Conservation (phyloP, 208 protist species). For the Trypanosoma caninum region DNA sequence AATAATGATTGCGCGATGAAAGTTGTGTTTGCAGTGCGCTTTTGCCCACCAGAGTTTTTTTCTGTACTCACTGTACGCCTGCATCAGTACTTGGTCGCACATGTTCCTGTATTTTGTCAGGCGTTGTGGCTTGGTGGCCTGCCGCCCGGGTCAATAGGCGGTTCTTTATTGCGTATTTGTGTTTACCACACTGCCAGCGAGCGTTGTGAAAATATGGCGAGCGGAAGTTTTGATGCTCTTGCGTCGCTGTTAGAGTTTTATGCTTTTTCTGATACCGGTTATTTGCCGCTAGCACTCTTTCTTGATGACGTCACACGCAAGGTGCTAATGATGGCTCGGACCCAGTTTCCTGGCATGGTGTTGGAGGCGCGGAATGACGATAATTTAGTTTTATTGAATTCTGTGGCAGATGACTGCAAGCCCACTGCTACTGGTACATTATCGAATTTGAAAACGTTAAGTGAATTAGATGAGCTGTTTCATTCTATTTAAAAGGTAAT, state of each 20-base stretch:
- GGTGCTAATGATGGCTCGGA: neutral
- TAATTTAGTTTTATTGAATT: no score
- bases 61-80: slow-evolving; percentile 8
- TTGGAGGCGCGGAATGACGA: neutral
- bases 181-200: neutral
- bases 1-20: neutral
- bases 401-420: neutral
- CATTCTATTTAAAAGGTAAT: no score
- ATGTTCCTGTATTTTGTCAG: slow-evolving; percentile 2
- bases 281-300: slow-evolving; percentile 7
- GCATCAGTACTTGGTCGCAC: slow-evolving; percentile 6
- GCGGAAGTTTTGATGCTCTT: neutral
- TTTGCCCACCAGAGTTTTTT: slow-evolving; percentile 19
- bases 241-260: slow-evolving; percentile 11
- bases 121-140: slow-evolving; percentile 10
- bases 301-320: slow-evolving; percentile 2
- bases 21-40: neutral
- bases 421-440: no score
- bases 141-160: neutral
- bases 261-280: slow-evolving; percentile 8
- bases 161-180: neutral
- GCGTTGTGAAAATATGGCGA: neutral
- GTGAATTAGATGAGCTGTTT: no score
- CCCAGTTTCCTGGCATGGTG: slow-evolving; percentile 10
- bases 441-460: no score